A percentile compares a stretch with the other conserved stretches of the same genome.
These are phyloP conservation scores for Gaeumannomyces sp. DNA, from an alignment of 2,329 filamentous ascomycete species.

Conservation along the genomic window DNA sequence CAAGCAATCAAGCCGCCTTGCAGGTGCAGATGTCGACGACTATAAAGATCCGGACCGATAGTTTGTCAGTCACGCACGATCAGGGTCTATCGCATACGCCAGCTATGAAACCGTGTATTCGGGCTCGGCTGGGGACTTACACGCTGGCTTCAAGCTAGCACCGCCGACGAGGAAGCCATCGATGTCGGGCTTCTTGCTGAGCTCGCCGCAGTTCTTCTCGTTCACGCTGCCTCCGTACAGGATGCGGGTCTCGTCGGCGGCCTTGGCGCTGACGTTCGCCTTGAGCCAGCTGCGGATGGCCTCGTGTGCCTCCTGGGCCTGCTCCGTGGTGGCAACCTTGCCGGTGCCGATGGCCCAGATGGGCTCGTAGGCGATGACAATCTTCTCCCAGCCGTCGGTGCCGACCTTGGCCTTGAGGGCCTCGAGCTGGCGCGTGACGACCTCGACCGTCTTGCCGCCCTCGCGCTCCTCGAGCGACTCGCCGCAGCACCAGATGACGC, in stretches of 20 bases:
- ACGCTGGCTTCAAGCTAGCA: constrained; percentile 94
- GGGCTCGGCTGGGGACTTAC: constrained; percentile 43
- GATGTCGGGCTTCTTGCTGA: constrained; percentile 89
- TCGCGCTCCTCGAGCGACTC: constrained; percentile 93
- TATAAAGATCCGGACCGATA: constrained; percentile 18
- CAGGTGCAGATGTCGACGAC: constrained; percentile 57
- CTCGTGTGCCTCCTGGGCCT: constrained; percentile 90
- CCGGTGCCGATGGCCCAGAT: constrained; percentile 96
- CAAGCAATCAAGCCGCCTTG: constrained; percentile 12
- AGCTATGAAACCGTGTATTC: too few species aligned
- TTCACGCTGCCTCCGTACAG: constrained; percentile 95
- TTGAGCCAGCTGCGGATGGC: constrained; percentile 87
- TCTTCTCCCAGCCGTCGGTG: constrained; percentile 75
- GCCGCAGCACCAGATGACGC: constrained; percentile 95
- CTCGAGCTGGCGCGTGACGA: constrained; percentile 78
- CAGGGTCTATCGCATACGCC: too few species aligned
- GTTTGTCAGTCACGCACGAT: too few species aligned
- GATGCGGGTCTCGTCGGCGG: constrained; percentile 81
- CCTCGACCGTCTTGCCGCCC: constrained; percentile 74
- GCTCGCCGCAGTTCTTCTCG: constrained; percentile 96
- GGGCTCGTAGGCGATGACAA: constrained; percentile 97
- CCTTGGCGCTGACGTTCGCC: constrained; percentile 65
- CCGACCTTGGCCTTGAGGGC: constrained; percentile 64
- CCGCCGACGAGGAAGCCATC: constrained; percentile 97
- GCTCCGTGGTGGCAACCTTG: constrained; percentile 81